phyloP scores from a whole-genome alignment of 768 basidiomycete genomes.

The Sarcodon sp. region DNA sequence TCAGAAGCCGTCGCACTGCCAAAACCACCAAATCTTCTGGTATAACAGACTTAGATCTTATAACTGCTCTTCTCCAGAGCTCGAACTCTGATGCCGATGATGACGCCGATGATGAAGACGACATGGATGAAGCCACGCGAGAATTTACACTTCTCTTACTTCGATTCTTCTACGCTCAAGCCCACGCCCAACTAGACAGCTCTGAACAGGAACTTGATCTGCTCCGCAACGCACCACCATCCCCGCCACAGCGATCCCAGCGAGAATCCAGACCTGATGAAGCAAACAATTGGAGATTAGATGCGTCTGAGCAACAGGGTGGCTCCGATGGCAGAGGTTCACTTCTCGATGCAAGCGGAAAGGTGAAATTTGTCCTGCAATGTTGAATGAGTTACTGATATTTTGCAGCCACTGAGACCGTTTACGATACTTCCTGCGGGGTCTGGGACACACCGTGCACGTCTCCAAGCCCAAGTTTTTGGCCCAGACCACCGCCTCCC shows the following conservation, averaged over 20 bases:
- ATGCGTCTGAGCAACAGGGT: constrained; percentile 27
- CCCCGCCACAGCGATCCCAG: constrained; percentile 18
- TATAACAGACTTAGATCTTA: constrained; percentile 1
- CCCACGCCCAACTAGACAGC: constrained; percentile 52
- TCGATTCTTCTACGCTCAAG: constrained; percentile 58
- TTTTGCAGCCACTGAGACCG: constrained; percentile 64
- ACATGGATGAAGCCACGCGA: constrained; percentile 54
- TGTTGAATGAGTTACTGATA: constrained; percentile 4
- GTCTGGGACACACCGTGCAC: constrained; percentile 44
- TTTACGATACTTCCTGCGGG: constrained; percentile 85
- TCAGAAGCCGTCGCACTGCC: constrained; percentile 4
- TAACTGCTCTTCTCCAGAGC: neutral
- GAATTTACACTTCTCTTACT: constrained; percentile 60
- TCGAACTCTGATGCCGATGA: constrained; percentile 7
- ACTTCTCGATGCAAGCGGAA: constrained; percentile 64
- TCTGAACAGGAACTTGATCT: constrained; percentile 64
- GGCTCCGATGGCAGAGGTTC: constrained; percentile 38
- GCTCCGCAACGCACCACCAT: constrained; percentile 40
- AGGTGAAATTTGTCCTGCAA: constrained; percentile 31
- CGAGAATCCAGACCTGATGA: constrained; percentile 25
- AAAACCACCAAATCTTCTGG: constrained; percentile 1
- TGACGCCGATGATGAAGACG: constrained; percentile 38
- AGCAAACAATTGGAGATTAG: constrained; percentile 63
- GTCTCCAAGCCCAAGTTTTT: constrained; percentile 74
- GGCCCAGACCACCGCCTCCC: constrained; percentile 74